These are phyloP conservation scores for Populus tomentosa DNA, from an alignment of 441 rosid genomes.

Conservation along the genomic window DNA sequence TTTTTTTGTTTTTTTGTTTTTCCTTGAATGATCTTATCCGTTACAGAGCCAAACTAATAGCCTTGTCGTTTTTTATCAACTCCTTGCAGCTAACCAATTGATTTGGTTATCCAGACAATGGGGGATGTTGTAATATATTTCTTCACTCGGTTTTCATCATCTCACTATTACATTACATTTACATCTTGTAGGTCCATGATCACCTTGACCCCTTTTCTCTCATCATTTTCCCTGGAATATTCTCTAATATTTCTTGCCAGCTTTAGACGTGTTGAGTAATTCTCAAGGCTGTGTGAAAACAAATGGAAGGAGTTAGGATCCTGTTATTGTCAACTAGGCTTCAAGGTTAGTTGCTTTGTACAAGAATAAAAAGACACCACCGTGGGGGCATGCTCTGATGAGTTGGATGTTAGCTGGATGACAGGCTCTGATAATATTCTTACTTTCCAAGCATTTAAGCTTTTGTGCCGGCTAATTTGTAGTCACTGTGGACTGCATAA, in stretches of 20 bases:
- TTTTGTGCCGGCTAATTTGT: neutral
- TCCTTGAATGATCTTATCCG: neutral
- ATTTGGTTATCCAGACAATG: conserved; percentile 5
- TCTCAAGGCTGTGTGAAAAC: neutral
- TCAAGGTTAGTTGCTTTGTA: neutral
- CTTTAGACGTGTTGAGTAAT: neutral
- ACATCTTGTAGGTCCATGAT: neutral
- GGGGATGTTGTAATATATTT: neutral
- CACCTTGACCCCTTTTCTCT: too few relatives aligned
- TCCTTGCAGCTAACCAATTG: neutral
- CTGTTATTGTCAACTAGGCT: neutral
- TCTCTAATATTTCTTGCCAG: neutral
- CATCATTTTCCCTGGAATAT: neutral
- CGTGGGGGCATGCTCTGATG: neutral
- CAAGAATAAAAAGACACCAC: neutral
- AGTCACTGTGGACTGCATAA: neutral
- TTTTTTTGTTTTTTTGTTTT: neutral
- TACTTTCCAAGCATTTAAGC: neutral
- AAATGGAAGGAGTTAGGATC: neutral
- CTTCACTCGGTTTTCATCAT: neutral
- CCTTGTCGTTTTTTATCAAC: neutral
- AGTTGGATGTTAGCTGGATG: neutral
- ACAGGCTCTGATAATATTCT: neutral
- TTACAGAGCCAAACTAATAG: neutral
- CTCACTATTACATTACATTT: neutral